Base-by-base conservation (phyloP, 2,329 filamentous ascomycete genomes). In the Venturia pyrina region DNA sequence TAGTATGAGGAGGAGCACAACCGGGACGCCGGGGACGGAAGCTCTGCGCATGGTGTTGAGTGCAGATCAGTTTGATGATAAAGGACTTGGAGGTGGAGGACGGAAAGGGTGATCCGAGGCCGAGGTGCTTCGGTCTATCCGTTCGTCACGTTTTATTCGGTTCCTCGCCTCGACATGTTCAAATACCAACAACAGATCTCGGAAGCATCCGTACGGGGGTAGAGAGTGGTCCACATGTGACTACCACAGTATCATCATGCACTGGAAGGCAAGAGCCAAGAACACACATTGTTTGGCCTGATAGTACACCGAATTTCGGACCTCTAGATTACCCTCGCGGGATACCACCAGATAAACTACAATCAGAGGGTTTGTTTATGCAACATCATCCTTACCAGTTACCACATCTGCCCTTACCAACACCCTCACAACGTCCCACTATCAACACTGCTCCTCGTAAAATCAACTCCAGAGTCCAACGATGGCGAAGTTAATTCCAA, bases 401-500 rank as follows among this genome's bases (percentile, higher is more conserved):
- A 48, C 46, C 21, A 28, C n/a, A 24, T 28, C 28, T 28, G 28
- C 28, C 28, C 28, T 28, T 28, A 4, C 28, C 4, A 28, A 28
- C 28, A 21, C n/a, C 19, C 24, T 13, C 46, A 28, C 7, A 13
- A 28, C 21, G 6, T 28, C 5, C 46, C n/a, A 28, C 13, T 28
- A 11, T n/a, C 19, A 19, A 13, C 21, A 57, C 28, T 5, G 41
- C 41, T 43, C 1, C 19, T 56, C 50, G 24, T 32, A 13, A 15
- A 32, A 56, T 15, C 41, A 19, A 34, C 0, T 65, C 56, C 15
- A 71, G 13, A 8, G 68, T 21, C 68, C 19, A 50, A 56, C 10
- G 10, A 56, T 56, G 53, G 53, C 53, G 32, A 57, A 57, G 32
- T 13, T 57, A 1, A 57, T 57, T 10, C 53, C 53, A 19, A 57